Evolutionary conservation across 176 grass and related monocot species (phyloP).

Genomic region (Zoysia pacifica): DNA sequence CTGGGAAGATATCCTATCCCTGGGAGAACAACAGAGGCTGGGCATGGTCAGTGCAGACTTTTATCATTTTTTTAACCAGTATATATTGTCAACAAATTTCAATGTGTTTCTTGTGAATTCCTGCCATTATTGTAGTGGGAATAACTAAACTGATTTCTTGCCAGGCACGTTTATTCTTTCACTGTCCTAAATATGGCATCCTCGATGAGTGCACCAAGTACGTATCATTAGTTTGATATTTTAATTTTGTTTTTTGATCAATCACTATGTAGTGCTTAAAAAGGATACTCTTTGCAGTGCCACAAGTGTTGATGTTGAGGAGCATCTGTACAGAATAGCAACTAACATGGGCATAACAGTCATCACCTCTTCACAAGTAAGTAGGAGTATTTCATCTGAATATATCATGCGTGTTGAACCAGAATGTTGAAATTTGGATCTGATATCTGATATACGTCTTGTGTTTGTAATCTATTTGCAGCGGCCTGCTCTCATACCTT

Average conservation of each 20-base stretch:
- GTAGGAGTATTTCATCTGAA: neutral
- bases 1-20: constrained; percentile 93
- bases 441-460: neutral
- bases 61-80: constrained; percentile 7
- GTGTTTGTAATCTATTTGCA: constrained; percentile 25
- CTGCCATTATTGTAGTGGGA: constrained; percentile 5
- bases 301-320: constrained; percentile 95
- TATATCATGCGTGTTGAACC: neutral
- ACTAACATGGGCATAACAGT: constrained; percentile 94
- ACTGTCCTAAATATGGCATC: constrained; percentile 83
- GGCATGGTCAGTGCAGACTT: constrained; percentile 75
- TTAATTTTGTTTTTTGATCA: constrained; percentile 7
- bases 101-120: constrained; percentile 3
- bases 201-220: constrained; percentile 99
- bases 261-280: constrained; percentile 6
- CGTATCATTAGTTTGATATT: constrained; percentile 9
- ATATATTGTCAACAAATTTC: neutral
- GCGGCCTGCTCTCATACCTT: constrained; percentile 94
- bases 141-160: constrained; percentile 30
- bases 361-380: constrained; percentile 91
- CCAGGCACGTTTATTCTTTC: constrained; percentile 95
- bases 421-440: neutral
- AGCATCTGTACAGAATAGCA: constrained; percentile 92
- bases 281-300: constrained; percentile 56
- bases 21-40: constrained; percentile 96